Conservation (phyloP, 345 rosid genomes). For the Abelmoschus esculentus region DNA sequence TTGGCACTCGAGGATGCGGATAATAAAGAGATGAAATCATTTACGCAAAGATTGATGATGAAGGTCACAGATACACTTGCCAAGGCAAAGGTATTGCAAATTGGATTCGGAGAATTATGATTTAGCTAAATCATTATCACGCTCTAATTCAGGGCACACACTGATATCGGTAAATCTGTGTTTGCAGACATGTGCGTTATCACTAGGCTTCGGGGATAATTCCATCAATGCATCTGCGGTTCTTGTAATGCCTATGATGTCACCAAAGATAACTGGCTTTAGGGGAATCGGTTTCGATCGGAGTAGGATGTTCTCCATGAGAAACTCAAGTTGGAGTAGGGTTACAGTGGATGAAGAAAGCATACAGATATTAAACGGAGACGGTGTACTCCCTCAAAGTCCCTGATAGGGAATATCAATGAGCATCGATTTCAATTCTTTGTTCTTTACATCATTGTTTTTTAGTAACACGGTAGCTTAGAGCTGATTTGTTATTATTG, state of each 20-base stretch:
- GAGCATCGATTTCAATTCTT: not conserved
- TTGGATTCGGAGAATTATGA: not conserved
- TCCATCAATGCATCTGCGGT: constrained; percentile 92
- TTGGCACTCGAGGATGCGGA: constrained; percentile 43
- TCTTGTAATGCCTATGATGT: constrained; percentile 96
- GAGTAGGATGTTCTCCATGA: constrained; percentile 52
- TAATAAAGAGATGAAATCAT: constrained; percentile 53
- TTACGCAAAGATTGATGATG: constrained; percentile 41
- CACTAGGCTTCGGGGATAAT: constrained; percentile 77
- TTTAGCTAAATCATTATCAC: not conserved
- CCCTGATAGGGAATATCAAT: constrained; percentile 14
- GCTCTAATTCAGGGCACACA: not conserved
- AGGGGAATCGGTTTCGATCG: constrained; percentile 65
- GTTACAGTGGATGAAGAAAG: constrained; percentile 47
- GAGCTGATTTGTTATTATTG: constrained; percentile 12
- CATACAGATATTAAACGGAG: constrained; percentile 31
- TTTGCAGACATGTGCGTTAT: constrained; percentile 59
- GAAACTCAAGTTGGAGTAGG: constrained; percentile 62
- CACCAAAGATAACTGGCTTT: constrained; percentile 84
- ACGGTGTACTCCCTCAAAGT: constrained; percentile 30
- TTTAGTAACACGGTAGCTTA: constrained; percentile 7
- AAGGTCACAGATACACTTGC: constrained; percentile 38
- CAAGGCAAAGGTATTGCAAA: constrained; percentile 66
- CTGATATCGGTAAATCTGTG: not conserved
- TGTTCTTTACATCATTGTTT: not conserved